Evolutionary conservation across 805 yeast species (phyloP), one percentile per base, ranked within the genome.

Genomic region (Sungouiozyma intestinalis): DNA sequence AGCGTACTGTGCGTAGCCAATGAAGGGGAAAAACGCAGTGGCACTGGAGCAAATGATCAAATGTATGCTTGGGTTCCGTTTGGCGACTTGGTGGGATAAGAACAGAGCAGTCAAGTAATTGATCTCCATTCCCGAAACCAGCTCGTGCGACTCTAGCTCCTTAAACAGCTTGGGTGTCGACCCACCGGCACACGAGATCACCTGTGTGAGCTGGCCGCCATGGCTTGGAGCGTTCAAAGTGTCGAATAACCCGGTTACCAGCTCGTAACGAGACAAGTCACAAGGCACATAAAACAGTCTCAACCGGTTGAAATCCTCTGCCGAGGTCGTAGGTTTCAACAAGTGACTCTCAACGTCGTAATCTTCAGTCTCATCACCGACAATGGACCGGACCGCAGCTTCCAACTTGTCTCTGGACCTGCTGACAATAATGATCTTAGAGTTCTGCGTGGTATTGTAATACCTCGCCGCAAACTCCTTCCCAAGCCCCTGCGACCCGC

Each of bases 401-500:
- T 63, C 49, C 35, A 90, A 66, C 51, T 79, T 81, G 3, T 70
- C 40, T 45, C 72, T 79, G 0, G 90, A 81, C 49, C 98, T 69
- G 1, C 97, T 86, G 11, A 88, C 81, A 16, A 92, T 62, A 1
- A 82, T 65, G 1, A 88, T 84, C 41, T 74, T 71, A 32, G 87
- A 82, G 3, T 81, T 79, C 16, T 57, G 51, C 2, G 67, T 46
- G 20, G 49, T 54, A 6, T 43, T 35, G 43, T 71, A 75, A 37
- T 80, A 65, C 42, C 73, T 68, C 35, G 66, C 65, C 0, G 94
- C 95, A 43, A 90, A 61, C 33, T 81, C 84, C 3, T 78, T 78
- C 0, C 98, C 98, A 1, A 90, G 67, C 0, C 98, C 98, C 55
- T 90, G 98, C 0, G 96, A 86, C 0, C 86, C 97, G 3, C 98